These are phyloP conservation scores for Sanghuangporus weigelae DNA, from an alignment of 1,284 basidiomycete genomes.

Conservation along the genomic window DNA sequence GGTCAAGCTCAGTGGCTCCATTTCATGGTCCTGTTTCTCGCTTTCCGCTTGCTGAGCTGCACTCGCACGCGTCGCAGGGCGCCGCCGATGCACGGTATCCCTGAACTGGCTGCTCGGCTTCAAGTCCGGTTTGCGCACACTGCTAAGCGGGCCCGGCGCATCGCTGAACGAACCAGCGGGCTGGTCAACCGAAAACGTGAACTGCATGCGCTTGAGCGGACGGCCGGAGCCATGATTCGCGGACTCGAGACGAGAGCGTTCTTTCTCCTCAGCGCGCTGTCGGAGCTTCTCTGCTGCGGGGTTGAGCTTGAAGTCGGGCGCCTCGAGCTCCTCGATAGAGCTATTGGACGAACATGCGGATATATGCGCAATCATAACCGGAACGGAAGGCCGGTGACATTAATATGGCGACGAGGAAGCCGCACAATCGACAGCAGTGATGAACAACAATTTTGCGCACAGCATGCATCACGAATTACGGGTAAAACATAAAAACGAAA, in stretches of 20 bases:
- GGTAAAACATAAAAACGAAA: not conserved
- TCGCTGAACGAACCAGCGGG: constrained; percentile 34
- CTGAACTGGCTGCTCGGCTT: constrained; percentile 64
- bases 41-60: constrained; percentile 16
- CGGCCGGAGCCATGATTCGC: constrained; percentile 52
- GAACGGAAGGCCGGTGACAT: not conserved
- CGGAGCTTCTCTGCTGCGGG: constrained; percentile 69
- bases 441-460: not conserved
- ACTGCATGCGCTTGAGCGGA: constrained; percentile 78
- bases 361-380: constrained; percentile 3
- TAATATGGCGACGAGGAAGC: constrained; percentile 6
- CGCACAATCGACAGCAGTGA: not conserved
- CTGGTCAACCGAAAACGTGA: constrained; percentile 76
- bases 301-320: constrained; percentile 71
- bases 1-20: constrained; percentile 12
- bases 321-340: constrained; percentile 74
- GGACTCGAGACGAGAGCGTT: constrained; percentile 65
- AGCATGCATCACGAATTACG: not conserved
- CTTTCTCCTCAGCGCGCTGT: constrained; percentile 72
- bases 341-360: constrained; percentile 30
- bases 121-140: constrained; percentile 59
- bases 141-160: constrained; percentile 35
- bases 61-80: constrained; percentile 32
- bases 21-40: not conserved
- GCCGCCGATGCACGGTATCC: constrained; percentile 39